Evolutionary conservation across 2,329 filamentous ascomycete species (phyloP).

Genomic region (Colletotrichum sojae): DNA sequence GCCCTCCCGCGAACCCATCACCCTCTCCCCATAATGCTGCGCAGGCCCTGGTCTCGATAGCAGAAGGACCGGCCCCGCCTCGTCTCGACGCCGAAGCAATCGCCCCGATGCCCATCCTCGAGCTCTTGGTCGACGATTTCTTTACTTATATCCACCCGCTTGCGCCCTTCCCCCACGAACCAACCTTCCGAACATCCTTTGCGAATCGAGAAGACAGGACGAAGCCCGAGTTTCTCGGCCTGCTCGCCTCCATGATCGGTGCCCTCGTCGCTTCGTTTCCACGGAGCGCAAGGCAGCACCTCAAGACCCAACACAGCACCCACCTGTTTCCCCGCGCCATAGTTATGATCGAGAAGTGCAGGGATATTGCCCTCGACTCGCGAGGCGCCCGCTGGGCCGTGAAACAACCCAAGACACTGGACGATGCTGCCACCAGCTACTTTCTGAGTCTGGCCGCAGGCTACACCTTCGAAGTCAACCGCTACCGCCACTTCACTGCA

Average conservation of each 20-base stretch:
- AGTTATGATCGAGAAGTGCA: constrained; percentile 78
- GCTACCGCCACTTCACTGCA: constrained; percentile 79
- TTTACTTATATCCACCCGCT: constrained; percentile 87
- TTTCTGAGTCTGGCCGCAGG: constrained; percentile 77
- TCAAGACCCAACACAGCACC: constrained; percentile 76
- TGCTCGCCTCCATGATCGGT: constrained; percentile 82
- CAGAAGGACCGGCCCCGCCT: constrained; percentile 54
- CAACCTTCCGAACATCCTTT: constrained; percentile 80
- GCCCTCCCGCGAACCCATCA: constrained; percentile 45
- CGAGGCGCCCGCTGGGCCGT: constrained; percentile 69
- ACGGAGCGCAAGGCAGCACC: constrained; percentile 76
- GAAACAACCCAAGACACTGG: constrained; percentile 63
- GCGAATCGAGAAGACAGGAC: constrained; percentile 75
- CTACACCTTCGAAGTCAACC: constrained; percentile 77
- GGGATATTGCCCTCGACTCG: constrained; percentile 77
- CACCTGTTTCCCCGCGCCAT: constrained; percentile 78
- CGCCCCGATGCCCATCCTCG: constrained; percentile 76
- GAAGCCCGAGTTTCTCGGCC: constrained; percentile 76
- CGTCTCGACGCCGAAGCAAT: constrained; percentile 77
- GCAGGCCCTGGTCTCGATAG: constrained; percentile 64
- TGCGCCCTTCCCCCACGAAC: constrained; percentile 83
- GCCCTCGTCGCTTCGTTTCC: constrained; percentile 83
- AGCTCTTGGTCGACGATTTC: constrained; percentile 83
- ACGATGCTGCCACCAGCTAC: constrained; percentile 80
- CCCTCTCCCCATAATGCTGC: constrained; percentile 63